Evolutionary conservation across 148 eudicot genomes (phyloP).

Genomic region (Rhododendron ovatum): DNA sequence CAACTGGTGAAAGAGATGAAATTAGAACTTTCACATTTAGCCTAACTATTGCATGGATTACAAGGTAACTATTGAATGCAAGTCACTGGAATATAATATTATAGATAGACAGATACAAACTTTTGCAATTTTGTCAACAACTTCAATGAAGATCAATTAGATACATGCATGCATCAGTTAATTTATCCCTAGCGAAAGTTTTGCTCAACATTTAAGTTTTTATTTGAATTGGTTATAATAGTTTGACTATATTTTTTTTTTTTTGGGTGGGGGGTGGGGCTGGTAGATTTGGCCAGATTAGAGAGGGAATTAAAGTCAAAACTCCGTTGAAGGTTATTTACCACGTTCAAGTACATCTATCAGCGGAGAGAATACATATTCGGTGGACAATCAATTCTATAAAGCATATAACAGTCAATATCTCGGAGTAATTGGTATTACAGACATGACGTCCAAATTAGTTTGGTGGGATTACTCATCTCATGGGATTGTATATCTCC

Average conservation of each 20-base stretch:
- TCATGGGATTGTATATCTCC: not conserved
- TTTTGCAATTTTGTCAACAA: not conserved
- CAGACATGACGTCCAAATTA: not conserved
- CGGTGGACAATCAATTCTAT: not conserved
- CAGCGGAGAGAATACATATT: not conserved
- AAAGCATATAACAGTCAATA: too few species aligned
- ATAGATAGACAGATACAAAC: not conserved
- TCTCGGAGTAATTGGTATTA: not conserved
- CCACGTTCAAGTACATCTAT: not conserved
- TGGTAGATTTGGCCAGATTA: not conserved
- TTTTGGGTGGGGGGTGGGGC: not conserved
- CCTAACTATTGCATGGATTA: not conserved
- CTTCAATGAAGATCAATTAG: not conserved
- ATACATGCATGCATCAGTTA: not conserved
- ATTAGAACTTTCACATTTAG: not conserved
- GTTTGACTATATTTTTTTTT: not conserved
- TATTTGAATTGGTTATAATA: too few species aligned
- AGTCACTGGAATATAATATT: too few species aligned
- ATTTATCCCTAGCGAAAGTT: not conserved
- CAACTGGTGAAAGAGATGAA: not conserved
- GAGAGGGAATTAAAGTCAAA: not conserved
- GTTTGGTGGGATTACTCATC: not conserved
- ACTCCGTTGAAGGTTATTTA: not conserved
- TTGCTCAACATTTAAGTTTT: not conserved
- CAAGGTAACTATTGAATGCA: not conserved